Evolutionary conservation across 2,329 filamentous ascomycete species (phyloP), one percentile per base, ranked within the genome.

Genomic region (Aschersonia sp.): DNA sequence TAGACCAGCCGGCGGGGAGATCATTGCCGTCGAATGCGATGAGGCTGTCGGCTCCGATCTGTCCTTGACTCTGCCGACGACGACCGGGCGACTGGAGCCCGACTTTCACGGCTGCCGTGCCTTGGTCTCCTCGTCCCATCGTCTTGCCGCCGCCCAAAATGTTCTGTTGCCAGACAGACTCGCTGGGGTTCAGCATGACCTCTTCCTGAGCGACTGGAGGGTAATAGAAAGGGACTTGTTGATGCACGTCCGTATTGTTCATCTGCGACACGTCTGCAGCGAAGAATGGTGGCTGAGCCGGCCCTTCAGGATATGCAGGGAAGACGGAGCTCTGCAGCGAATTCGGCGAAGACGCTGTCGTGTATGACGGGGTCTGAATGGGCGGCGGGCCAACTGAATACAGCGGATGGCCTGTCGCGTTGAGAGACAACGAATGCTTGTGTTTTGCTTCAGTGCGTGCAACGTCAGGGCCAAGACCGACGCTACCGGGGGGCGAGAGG

Each of bases 1-100:
- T 81, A 63, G 94, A 94, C 86, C 89, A 97, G 4, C 85, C 86
- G 47, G 82, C 83, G 46, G 69, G 74, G 2, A 73, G 67, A 51
- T 78, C 75, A 38, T 65, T 65, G 4, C 59, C 61, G 45, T 47
- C 51, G 45, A 61, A 58, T 40, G 51, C 54, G 32, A 53, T 51
- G 44, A 59, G 48, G 29, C 50, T 53, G 40, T 55, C 54, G 6
- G 49, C 47, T 28, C 54, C 46, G 40, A 54, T 51, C 9, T 52
- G 48, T n/a, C 44, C 55, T 47, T 59, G 50, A 30, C 55, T 45
- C 5, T 46, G 49, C 9, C 44, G 55, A 5, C 60, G 55, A 30
- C 53, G 62, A 29, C 59, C 57, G 47, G 59, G 62, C 42, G 60
- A 55, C 10, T 48, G 45, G 5, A 30, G 42, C 32, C 59, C 57